Base-by-base conservation (phyloP, 106 monocot genomes). In the Ottelia alismoides region DNA sequence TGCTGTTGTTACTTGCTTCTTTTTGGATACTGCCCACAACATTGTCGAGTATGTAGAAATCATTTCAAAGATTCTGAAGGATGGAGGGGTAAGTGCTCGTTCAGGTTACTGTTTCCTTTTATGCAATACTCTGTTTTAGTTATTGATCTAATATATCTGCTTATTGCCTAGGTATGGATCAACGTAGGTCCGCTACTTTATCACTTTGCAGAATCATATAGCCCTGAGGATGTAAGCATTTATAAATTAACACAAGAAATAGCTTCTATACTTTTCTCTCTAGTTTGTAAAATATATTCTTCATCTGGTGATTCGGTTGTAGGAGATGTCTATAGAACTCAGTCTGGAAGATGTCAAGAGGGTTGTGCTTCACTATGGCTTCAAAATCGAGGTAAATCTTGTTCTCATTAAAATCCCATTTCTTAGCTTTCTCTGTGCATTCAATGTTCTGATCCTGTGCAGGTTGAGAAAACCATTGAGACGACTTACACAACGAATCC, bases 321-420 rank as follows among this genome's bases (percentile, higher is more conserved):
- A 96, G 96, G 96, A 96, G 31, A 81, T 96, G 74, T 96, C 96
- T 3, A 66, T 96, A 74, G 96, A 96, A 58, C 66, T 96, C 27
- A 96, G 96, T 66, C 67, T 96, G 62, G 96, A 89, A 59, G 96
- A 96, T 59, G 88, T 89, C 49, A 96, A 85, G 62, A 89, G 65
- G 49, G 51, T 85, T 64, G 78, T 87, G 52, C 68, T 65, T 19
- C 74, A 70, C 47, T 89, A 69, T 73, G 96, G 89, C 28, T 89
- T 96, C 79, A 85, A 74, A 65, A 51, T 89, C 63, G 82, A 96
- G 85, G 96, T 96, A 73, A 43, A 43, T 7, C 16, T 43, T 43
- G 16, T 16, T 43, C 6, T 43, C 40, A 43, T 43, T 16, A 43
- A 43, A 43, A 6, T 7, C 16, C 40, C 6, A 6, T 43, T 43